Evolutionary conservation across 1,139 yeast genomes (phyloP).

Genomic region (Yamadazyma diddensiae): DNA sequence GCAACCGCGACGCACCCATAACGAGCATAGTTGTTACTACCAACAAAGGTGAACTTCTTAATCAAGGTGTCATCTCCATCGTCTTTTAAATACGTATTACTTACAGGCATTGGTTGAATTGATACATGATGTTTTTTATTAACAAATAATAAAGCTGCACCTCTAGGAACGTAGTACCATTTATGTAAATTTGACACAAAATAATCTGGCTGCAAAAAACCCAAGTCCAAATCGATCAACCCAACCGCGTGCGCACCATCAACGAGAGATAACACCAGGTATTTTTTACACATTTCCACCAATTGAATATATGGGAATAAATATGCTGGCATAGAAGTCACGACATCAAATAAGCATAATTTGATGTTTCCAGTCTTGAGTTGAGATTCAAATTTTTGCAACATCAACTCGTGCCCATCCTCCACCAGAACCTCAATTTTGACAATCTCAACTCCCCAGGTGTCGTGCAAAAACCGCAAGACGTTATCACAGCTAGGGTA

Average conservation of each 20-base stretch:
- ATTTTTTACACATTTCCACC: constrained; percentile 43
- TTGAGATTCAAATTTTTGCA: constrained; percentile 35
- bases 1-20: constrained; percentile 35
- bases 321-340: constrained; percentile 65
- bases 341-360: constrained; percentile 57
- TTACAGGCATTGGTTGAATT: constrained; percentile 60
- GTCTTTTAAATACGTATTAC: constrained; percentile 31
- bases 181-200: constrained; percentile 65
- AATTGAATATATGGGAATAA: constrained; percentile 54
- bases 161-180: constrained; percentile 62
- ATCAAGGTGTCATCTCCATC: constrained; percentile 29
- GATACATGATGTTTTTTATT: constrained; percentile 46
- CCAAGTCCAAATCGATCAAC: constrained; percentile 42
- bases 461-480: constrained; percentile 42
- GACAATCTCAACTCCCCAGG: constrained; percentile 43
- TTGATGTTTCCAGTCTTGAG: constrained; percentile 25
- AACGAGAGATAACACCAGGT: constrained; percentile 51
- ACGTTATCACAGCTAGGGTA: constrained; percentile 60
- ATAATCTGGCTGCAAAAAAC: constrained; percentile 54
- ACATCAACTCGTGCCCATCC: constrained; percentile 43
- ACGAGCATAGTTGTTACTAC: constrained; percentile 33
- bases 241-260: constrained; percentile 79
- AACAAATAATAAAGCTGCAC: constrained; percentile 60
- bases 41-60: constrained; percentile 36
- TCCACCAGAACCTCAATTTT: constrained; percentile 50